Base-by-base conservation (phyloP, 2,329 filamentous ascomycete genomes). In the Cordyceps pruinosa region DNA sequence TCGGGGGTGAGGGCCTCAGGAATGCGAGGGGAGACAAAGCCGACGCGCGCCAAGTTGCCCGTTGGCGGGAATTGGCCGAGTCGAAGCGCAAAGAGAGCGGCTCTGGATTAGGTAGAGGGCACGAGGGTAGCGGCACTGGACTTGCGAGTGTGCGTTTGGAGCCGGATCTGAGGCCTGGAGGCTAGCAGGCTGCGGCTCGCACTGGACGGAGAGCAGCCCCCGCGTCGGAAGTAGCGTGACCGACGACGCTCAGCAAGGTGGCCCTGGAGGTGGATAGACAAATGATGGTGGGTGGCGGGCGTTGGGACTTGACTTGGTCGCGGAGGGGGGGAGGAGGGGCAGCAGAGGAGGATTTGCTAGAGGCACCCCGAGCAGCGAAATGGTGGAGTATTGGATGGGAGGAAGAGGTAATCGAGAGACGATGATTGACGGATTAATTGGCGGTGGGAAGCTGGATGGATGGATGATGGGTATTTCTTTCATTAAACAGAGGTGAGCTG, bases 381-480 rank as follows among this genome's bases (percentile, higher is more conserved):
- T 32, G 30, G 53, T 56, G 53, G 44, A 56, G 53, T 12, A 42
- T 41, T 2, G n/a, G 25, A n/a, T 19, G 28, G 26, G 39, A 44
- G 6, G 23, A 26, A 28, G 32, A 47, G 25, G 34, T 48, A 48
- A 47, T 55, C 32, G 44, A 56, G 35, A 48, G 35, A 32, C 19
- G 13, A 41, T 48, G 53, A 56, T 56, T 56, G 53, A 56, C 34
- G 53, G 53, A 56, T 56, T 48, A 56, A 47, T 48, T n/a, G 34
- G 37, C 19, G 13, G 37, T 35, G 12, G 35, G 42, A 21, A 30
- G 25, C 10, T 15, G 25, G 25, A 21, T 41, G 48, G 25, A 17
- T 25, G 23, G 13, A 46, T 30, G 26, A 26, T 17, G 12, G n/a
- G n/a, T n/a, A n/a, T n/a, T n/a, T n/a, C n/a, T n/a, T n/a, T n/a